These are phyloP conservation scores for Lumnitzera racemosa DNA, from an alignment of 345 rosid genomes.

Conservation along the genomic window DNA sequence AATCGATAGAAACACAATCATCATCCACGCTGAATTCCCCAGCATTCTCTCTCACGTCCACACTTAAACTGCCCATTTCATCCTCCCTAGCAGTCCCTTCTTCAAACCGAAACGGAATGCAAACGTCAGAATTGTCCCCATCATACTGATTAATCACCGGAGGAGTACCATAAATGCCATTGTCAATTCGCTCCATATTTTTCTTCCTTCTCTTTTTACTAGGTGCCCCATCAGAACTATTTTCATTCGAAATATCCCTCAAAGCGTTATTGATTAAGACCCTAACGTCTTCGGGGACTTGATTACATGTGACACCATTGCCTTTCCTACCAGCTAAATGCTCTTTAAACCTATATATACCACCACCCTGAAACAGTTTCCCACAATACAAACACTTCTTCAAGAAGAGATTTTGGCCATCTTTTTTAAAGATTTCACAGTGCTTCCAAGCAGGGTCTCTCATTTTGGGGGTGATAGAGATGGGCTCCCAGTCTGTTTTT, in stretches of 20 bases:
- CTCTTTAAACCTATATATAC: conserved; percentile 77
- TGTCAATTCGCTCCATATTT: conserved; percentile 13
- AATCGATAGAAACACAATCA: too few species aligned
- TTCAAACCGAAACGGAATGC: too few species aligned
- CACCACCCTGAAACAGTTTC: conserved; percentile 74
- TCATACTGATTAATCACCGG: conserved; percentile 22
- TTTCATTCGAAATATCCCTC: conserved; percentile 3
- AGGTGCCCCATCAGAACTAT: conserved; percentile 48
- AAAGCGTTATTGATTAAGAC: conserved; percentile 42
- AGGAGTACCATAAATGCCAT: conserved; percentile 19
- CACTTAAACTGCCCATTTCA: not conserved
- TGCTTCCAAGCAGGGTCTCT: conserved; percentile 88
- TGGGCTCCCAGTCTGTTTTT: conserved; percentile 13
- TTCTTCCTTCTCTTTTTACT: conserved; percentile 50
- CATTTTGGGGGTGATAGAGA: conserved; percentile 56
- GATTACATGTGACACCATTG: conserved; percentile 57
- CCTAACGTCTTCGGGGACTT: conserved; percentile 54
- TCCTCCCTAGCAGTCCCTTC: too few species aligned
- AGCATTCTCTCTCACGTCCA: too few species aligned
- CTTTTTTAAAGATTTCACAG: conserved; percentile 52
- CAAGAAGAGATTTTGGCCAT: conserved; percentile 56
- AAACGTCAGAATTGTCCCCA: too few species aligned
- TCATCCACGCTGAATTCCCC: too few species aligned
- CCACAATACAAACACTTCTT: conserved; percentile 52
- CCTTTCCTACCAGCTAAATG: conserved; percentile 81